Base-by-base conservation (phyloP, 2,329 filamentous ascomycete genomes). In the Fusarium sp. region DNA sequence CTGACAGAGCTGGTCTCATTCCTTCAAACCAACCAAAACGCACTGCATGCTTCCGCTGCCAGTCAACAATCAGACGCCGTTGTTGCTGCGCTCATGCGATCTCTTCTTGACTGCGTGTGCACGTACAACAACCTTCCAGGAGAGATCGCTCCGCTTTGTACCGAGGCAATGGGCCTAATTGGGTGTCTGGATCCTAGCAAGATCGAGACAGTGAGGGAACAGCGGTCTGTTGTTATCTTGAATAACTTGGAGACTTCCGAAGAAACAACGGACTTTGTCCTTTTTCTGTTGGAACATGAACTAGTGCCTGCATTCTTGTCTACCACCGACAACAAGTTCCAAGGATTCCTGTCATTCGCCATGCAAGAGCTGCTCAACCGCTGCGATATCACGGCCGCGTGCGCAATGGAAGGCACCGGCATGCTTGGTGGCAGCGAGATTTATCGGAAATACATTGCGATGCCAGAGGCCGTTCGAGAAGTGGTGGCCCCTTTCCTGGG, bases 171-270 rank as follows among this genome's bases (percentile, higher is more conserved):
- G 43, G 97, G 97, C 0, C 87, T 97, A 22, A 91, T 99, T 63
- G 97, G 97, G 8, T 98, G 95, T 74, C 85, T 99, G 25, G 97
- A 99, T 81, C 93, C 96, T 2, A 98, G 97, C 78, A 91, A 94
- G 68, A 90, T 98, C 2, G 97, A 99, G 78, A 90, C 91, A 1
- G 89, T 93, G 12, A 90, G 94, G 66, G 92, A 94, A 76, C 93
- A 95, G 76, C 91, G 90, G 72, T 93, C 95, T n/a, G 93, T 98
- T 63, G 90, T 98, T 27, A 91, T 98, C 59, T 84, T 95, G 40
- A 93, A 94, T 60, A 98, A 99, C 80, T 98, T 99, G 78, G 90
- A 93, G 52, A 89, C 90, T 54, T 87, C 90, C 17, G 89, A 90
- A 60, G 96, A 99, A 81, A 94, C 92, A 1, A 92, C 94, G 17